Evolutionary conservation across 192 early-diverging fungal genomes (phyloP).

Genomic region (Mortierella hygrophila): DNA sequence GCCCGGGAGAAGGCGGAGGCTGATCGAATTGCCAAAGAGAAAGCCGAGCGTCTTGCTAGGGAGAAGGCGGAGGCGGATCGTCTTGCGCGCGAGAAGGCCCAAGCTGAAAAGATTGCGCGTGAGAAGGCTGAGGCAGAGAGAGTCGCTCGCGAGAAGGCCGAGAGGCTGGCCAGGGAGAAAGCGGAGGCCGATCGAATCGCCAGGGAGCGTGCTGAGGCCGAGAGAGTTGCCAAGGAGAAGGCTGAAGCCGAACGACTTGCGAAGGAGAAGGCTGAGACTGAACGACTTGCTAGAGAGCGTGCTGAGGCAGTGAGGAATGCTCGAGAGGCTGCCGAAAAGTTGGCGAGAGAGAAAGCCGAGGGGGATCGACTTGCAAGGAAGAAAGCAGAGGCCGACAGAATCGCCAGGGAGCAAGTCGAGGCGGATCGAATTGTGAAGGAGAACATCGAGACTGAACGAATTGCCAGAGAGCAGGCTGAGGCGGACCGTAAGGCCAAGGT

Average conservation of each 20-base stretch:
- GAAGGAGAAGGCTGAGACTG: background rate
- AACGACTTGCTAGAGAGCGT: background rate
- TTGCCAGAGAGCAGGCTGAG: constrained; percentile 1
- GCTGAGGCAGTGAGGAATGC: background rate
- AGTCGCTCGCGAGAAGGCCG: background rate
- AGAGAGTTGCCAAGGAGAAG: constrained; percentile 1
- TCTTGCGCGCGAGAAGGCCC: background rate
- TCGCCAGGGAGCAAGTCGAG: background rate
- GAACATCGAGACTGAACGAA: background rate
- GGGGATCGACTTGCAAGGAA: background rate
- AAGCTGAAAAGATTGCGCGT: background rate
- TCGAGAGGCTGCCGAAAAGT: background rate
- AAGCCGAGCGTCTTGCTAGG: background rate
- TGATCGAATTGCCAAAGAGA: background rate
- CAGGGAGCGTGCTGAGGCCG: constrained; percentile 2
- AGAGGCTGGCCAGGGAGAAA: background rate
- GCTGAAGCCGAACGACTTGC: background rate
- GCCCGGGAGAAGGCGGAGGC: background rate
- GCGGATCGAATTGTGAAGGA: constrained; percentile 4
- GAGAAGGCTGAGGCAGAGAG: constrained; percentile 18
- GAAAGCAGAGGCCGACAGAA: background rate
- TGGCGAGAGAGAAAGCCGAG: background rate
- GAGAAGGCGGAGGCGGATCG: constrained; percentile 10
- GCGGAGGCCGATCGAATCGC: constrained; percentile 2
- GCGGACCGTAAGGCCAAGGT: background rate